Evolutionary conservation across 805 yeast genomes (phyloP), one percentile per base, ranked within the genome.

Genomic region (Candida sphagnicola): DNA sequence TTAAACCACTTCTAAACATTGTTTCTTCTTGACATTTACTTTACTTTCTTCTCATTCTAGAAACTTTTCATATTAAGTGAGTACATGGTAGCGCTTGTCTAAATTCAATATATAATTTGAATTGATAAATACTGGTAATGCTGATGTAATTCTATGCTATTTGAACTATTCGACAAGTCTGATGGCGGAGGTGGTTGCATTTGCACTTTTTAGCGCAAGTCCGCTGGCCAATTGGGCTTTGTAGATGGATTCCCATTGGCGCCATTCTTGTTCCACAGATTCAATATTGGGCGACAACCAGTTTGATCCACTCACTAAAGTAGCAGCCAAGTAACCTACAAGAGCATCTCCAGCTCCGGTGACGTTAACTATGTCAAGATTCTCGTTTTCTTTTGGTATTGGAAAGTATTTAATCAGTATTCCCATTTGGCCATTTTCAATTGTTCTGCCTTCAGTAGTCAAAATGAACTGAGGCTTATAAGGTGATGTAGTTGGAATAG

Each of bases 301-400:
- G 28, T 54, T 47, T 14, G 42, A 38, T 2, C 65, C 57, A 35
- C 26, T 24, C 19, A 39, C 36, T 15, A 62, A 33, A 13, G 52
- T 43, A 2, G 80, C 62, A 10, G 77, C 55, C 16, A 88, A 45
- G 18, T 72, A 77, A 0, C 96, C 96, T 19, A 79, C 72, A 31
- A 88, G 67, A 0, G 93, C 72, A 57, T 88, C 96, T 8, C 96
- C 96, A 0, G 95, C 95, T 2, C 96, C 96, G 8, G 91, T 86
- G 23, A 85, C 95, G 47, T 81, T 85, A 19, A 59, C 61, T 10
- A 83, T 70, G 0, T 57, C 52, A 2, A 65, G 53, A 16, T 50
- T 37, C 16, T 47, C 40, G 30, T 58, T 61, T 42, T 58, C 61
- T 18, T 33, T 13, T 0, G 74, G 67, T 2, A 73, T 60, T 0